phyloP scores from a whole-genome alignment of 1,284 basidiomycete species.

The Mycocalia duriaeana region DNA sequence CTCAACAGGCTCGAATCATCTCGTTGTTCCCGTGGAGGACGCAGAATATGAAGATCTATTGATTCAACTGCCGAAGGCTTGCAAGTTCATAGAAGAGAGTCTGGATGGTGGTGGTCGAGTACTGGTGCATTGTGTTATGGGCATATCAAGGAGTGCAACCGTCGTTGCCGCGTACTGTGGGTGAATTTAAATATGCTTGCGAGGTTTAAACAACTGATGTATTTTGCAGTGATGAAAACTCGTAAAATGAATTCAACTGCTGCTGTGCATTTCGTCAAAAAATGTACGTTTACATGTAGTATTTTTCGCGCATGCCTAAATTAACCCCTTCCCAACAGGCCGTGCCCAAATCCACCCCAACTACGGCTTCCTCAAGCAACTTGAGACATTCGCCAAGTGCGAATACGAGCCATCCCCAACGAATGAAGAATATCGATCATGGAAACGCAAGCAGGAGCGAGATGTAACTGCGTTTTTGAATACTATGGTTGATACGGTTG shows the following conservation, averaged over 20 bases:
- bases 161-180: constrained; percentile 61
- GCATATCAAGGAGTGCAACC: constrained; percentile 65
- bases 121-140: constrained; percentile 76
- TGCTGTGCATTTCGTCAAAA: constrained; percentile 38
- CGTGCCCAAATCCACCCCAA: constrained; percentile 54
- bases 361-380: constrained; percentile 59
- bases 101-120: constrained; percentile 45
- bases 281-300: too few relatives aligned
- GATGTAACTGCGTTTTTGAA: constrained; percentile 47
- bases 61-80: constrained; percentile 47
- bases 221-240: too few relatives aligned
- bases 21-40: constrained; percentile 50
- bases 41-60: constrained; percentile 58
- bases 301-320: too few relatives aligned
- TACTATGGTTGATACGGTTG: too few relatives aligned
- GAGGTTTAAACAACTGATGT: too few relatives aligned
- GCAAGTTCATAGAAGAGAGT: constrained; percentile 50
- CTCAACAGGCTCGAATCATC: constrained; percentile 36
- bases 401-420: constrained; percentile 37
- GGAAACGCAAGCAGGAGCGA: constrained; percentile 50
- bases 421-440: constrained; percentile 43
- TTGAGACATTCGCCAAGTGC: constrained; percentile 50
- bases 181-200: constrained; percentile 16
- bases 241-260: too few relatives aligned
- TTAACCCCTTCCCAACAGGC: too few relatives aligned